A percentile compares a stretch with the other conserved stretches of the same genome.
Evolutionary conservation across 129 eudicot species (phyloP).

Genomic region (Saussurea involucrata): DNA sequence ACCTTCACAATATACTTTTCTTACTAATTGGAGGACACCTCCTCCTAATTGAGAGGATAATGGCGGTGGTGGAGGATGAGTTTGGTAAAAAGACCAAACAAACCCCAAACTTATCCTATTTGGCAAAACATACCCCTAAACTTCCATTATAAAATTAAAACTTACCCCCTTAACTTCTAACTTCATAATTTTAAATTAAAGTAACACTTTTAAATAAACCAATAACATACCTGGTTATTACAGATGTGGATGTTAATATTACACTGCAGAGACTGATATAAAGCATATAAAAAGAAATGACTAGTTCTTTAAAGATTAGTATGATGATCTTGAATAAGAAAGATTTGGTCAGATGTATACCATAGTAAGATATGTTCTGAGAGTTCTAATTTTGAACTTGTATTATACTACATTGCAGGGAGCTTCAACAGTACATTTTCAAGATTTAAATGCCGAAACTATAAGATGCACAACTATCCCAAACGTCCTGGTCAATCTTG

Average conservation of each 20-base stretch:
- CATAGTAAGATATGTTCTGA: background rate
- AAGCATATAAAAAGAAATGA: background rate
- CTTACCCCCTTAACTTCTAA: no score
- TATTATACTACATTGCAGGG: slow-evolving; percentile 41
- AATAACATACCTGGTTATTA: no score
- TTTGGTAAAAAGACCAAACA: no score
- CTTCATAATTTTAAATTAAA: no score
- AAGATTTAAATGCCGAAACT: slow-evolving; percentile 64
- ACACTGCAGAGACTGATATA: background rate
- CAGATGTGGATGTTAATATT: background rate
- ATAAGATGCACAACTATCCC: slow-evolving; percentile 73
- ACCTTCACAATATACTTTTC: no score
- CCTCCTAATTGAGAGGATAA: no score
- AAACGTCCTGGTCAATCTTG: slow-evolving; percentile 64
- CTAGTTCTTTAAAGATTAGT: background rate
- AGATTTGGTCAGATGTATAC: background rate
- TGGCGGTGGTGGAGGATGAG: no score
- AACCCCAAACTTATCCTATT: no score
- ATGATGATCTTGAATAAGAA: background rate
- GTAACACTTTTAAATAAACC: no score
- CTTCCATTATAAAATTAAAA: no score
- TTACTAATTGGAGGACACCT: no score
- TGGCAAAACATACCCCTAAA: no score
- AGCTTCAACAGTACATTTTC: slow-evolving; percentile 73
- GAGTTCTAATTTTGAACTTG: background rate